Evolutionary conservation across 2,329 filamentous ascomycete genomes (phyloP).

Genomic region (Fusarium heterosporum): DNA sequence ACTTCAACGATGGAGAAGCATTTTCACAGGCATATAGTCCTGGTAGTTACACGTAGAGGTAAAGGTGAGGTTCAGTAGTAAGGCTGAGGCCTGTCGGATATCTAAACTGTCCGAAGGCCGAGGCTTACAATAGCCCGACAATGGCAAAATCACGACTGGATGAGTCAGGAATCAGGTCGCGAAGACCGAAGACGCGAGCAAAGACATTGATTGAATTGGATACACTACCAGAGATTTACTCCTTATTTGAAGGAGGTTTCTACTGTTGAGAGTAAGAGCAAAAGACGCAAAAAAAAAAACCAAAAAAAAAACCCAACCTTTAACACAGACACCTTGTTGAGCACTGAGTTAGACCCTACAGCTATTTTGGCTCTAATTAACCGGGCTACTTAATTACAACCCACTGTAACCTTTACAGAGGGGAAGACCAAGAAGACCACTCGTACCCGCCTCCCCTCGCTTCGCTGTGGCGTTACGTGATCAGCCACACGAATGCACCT

Average conservation of each 20-base stretch:
- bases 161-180: slow-evolving; percentile 35
- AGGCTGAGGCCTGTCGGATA: slow-evolving; percentile 9
- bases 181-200: slow-evolving; percentile 24
- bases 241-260: not conserved
- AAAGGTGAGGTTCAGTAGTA: too few relatives aligned
- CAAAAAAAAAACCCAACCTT: not conserved
- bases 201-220: not conserved
- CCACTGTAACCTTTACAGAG: too few relatives aligned
- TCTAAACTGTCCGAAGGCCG: slow-evolving; percentile 44
- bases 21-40: slow-evolving; percentile 16
- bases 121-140: slow-evolving; percentile 39
- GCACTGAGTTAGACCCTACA: not conserved
- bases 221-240: too few relatives aligned
- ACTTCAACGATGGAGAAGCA: slow-evolving; percentile 16
- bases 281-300: slow-evolving; percentile 8
- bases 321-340: not conserved
- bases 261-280: slow-evolving; percentile 4
- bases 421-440: too few relatives aligned
- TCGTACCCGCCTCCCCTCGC: not conserved
- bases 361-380: slow-evolving; percentile 13
- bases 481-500: not conserved
- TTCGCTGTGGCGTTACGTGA: slow-evolving; percentile 6
- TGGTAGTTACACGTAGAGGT: slow-evolving; percentile 17
- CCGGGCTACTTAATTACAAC: not conserved
- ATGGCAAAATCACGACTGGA: not conserved